phyloP scores from a whole-genome alignment of 495 filamentous ascomycete species.

The Cercophora newfieldiana region DNA sequence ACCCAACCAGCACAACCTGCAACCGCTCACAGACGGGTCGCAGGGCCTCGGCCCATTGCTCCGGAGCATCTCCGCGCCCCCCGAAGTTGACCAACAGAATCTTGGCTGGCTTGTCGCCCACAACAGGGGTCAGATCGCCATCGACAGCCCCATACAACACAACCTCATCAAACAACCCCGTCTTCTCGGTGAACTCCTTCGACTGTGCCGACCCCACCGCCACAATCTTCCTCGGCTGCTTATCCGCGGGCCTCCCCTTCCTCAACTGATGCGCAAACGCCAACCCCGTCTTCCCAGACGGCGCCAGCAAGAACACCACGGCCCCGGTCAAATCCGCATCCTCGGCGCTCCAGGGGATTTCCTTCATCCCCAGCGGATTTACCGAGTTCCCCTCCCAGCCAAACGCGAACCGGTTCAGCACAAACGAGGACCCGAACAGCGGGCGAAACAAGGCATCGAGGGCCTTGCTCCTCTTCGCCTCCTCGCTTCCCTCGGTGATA shows the following conservation, averaged over 20 bases:
- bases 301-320: constrained; percentile 43
- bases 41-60: constrained; percentile 40
- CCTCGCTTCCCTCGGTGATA: constrained; percentile 9
- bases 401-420: constrained; percentile 52
- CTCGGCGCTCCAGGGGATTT: constrained; percentile 38
- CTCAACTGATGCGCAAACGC: constrained; percentile 42
- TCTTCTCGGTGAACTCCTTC: constrained; percentile 30
- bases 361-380: constrained; percentile 38
- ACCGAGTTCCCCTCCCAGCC: constrained; percentile 33
- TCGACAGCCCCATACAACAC: constrained; percentile 33
- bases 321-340: constrained; percentile 49
- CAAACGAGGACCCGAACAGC: constrained; percentile 48
- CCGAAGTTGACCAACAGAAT: constrained; percentile 58
- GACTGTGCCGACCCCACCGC: constrained; percentile 39
- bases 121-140: constrained; percentile 21
- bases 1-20: constrained; percentile 44
- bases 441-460: constrained; percentile 43
- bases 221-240: constrained; percentile 34
- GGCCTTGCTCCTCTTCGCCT: constrained; percentile 17
- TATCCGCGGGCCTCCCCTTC: constrained; percentile 20
- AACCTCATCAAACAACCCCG: constrained; percentile 40
- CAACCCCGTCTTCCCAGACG: constrained; percentile 53
- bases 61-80: constrained; percentile 39
- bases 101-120: constrained; percentile 28
- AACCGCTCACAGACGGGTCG: constrained; percentile 27